These are phyloP conservation scores for Aspergillus costaricaensis DNA, from an alignment of 2,329 filamentous ascomycete genomes.

Conservation along the genomic window DNA sequence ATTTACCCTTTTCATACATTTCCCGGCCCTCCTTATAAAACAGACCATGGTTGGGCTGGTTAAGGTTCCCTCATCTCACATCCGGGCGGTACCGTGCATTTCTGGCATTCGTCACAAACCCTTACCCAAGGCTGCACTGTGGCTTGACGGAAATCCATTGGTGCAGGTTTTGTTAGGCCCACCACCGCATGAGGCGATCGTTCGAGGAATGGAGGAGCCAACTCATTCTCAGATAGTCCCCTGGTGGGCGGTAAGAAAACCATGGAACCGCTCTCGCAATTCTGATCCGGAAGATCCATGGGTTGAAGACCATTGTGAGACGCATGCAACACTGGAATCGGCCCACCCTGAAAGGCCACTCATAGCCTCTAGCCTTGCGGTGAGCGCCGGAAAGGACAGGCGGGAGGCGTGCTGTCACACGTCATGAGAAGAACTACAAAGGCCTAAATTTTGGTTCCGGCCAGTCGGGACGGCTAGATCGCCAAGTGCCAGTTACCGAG, in stretches of 20 bases:
- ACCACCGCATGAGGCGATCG: not conserved
- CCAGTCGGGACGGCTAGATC: slow-evolving; percentile 14
- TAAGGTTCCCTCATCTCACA: slow-evolving; percentile 9
- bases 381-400: slow-evolving; percentile 1
- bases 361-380: not conserved
- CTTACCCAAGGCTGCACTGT: not conserved
- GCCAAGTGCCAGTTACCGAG: slow-evolving; percentile 1
- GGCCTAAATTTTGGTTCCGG: slow-evolving; percentile 10
- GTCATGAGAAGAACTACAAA: slow-evolving; percentile 2
- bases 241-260: not conserved
- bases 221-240: not conserved
- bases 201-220: not conserved
- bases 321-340: not conserved
- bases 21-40: not conserved
- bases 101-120: slow-evolving; percentile 1
- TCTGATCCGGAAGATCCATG: slow-evolving; percentile 1
- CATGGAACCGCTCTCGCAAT: not conserved
- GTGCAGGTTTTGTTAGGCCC: not conserved
- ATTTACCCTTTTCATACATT: not conserved
- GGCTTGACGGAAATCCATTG: not conserved
- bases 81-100: not conserved
- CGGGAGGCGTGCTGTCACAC: slow-evolving; percentile 5
- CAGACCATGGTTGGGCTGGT: slow-evolving; percentile 3
- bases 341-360: not conserved
- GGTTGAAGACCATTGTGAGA: slow-evolving; percentile 2